phyloP scores from a whole-genome alignment of 148 eudicot genomes.

The Fagopyrum homotropicum region DNA sequence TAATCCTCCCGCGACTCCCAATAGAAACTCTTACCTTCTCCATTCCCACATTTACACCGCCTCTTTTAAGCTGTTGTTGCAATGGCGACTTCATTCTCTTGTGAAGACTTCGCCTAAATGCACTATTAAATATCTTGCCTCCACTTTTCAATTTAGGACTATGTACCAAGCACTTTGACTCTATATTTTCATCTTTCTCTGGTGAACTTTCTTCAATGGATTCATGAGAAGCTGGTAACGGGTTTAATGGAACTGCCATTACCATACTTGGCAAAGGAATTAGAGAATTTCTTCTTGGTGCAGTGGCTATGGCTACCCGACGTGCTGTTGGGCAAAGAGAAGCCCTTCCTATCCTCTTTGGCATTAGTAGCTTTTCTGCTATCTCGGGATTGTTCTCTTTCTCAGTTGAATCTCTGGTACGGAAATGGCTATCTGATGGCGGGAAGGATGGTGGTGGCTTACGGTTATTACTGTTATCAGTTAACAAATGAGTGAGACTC shows the following conservation, averaged over 20 bases:
- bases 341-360: conserved; percentile 52
- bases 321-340: conserved; percentile 57
- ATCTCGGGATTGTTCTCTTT: conserved; percentile 73
- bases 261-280: conserved; percentile 59
- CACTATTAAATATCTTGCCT: conserved; percentile 42
- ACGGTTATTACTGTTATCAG: conserved; percentile 30
- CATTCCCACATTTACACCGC: conserved; percentile 58
- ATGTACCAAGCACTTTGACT: conserved; percentile 20
- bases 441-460: conserved; percentile 28
- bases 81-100: conserved; percentile 63
- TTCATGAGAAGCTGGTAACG: conserved; percentile 42
- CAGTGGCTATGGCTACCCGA: conserved; percentile 29
- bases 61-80: conserved; percentile 49
- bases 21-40: conserved; percentile 86
- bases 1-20: conserved; percentile 57
- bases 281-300: conserved; percentile 56
- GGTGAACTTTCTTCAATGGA: conserved; percentile 20
- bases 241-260: conserved; percentile 22
- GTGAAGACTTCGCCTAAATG: conserved; percentile 61
- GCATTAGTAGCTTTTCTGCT: conserved; percentile 28
- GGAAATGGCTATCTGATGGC: conserved; percentile 17
- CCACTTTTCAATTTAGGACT: conserved; percentile 55
- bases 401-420: conserved; percentile 27
- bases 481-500: conserved; percentile 24
- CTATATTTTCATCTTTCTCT: conserved; percentile 21